Base-by-base conservation (phyloP, 1,139 yeast species). In the Meyerozyma sp. region DNA sequence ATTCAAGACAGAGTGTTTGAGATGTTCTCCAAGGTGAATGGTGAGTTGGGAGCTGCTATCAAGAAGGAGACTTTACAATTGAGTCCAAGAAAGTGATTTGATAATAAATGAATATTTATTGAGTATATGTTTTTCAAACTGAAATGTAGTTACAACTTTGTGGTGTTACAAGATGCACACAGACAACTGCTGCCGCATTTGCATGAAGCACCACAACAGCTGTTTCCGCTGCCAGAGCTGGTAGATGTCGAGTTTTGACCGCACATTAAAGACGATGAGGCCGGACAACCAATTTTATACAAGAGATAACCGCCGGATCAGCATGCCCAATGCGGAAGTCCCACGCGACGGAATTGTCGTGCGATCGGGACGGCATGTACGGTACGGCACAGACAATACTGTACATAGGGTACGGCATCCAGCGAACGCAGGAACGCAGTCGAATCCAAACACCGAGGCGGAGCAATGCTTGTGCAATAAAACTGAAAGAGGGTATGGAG, bases 1-100 rank as follows among this genome's bases (percentile, higher is more conserved):
- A 81, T 89, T 53, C 96, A 87, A 73, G 90, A 88, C 61, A 73
- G 84, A 52, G 95, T 88, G 34, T 76, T 84, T 58, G 88, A 76
- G 49, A 79, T 84, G 79, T 91, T 91, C 63, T 61, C 75, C 49
- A 82, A 83, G 68, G 95, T 90, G 44, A 75, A 80, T 57, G 73
- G 79, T 43, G 82, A 78, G 46, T 77, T 91, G 62, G 88, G 63
- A 48, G 62, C 56, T 39, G 59, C 59, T 52, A 78, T 90, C 61
- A 81, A 82, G 66, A 78, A 73, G 58, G 93, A 84, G 61, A 70
- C 77, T 44, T 68, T 76, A 55, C 67, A 76, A 62, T 62, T 78
- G 49, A 65, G 78, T 49, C 85, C 87, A 57, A 71, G 79, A 62
- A 70, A 69, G 59, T 70, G 65, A 52, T 36, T 21, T 21, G 13